Evolutionary conservation across 2,329 filamentous ascomycete species (phyloP), one percentile per base, ranked within the genome.

Genomic region (Ceratocystis albifundus): DNA sequence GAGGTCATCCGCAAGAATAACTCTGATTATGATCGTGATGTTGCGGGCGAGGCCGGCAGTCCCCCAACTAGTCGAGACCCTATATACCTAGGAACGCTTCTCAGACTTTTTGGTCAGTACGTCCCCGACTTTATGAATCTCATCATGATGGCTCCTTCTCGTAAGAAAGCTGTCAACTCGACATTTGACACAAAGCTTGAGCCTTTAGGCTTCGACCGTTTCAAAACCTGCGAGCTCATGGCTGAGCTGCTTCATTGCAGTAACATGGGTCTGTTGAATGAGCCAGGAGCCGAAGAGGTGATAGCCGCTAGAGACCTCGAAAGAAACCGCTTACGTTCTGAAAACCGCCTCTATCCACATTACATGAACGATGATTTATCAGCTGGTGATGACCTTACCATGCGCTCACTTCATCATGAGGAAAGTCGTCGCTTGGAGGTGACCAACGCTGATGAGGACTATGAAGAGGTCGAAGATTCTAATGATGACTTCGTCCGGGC

Each of bases 1-100:
- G 94, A 99, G 76, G 94, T 99, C 59, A 99, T 99, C 74, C 85
- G 94, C 68, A 99, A 99, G 78, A 99, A 99, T 77, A 99, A 99
- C 75, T 97, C 94, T 0, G 94, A 99, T 76, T 99, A 99, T 74
- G 94, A 99, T 71, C 88, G 94, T 0, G 94, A 97, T 71, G 89
- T 92, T 71, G 86, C 92, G 69, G 85, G 88, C 62, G 90, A 91
- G 68, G 85, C 89, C 32, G 89, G 89, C 70, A 84, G 88, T 2
- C 80, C 87, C 65, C 93, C 93, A 0, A 93, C 91, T 0, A 88
- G 85, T 70, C 86, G 88, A 64, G 94, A 99, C 72, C 94, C 94
- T 3, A 99, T 99, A 71, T 99, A 97, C 73, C 83, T 99, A 0
- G 94, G 94, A 25, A 94, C 88, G 1, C 80, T 99, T 5, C 82